A percentile compares a stretch with the other conserved stretches of the same genome.
phyloP scores from a whole-genome alignment of 106 monocot genomes.

The Ottelia alismoides region DNA sequence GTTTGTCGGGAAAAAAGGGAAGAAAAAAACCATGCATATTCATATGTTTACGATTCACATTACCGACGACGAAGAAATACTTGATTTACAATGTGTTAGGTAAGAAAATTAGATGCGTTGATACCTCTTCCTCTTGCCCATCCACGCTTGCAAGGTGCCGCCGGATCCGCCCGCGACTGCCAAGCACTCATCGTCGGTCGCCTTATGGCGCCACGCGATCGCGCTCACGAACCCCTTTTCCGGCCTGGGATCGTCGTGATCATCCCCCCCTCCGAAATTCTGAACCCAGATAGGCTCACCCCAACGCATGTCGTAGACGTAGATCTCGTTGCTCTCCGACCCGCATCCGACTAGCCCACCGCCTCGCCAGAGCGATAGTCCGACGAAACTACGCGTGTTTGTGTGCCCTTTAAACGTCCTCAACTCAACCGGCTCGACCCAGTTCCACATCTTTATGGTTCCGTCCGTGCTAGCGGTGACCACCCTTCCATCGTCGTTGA shows the following conservation, averaged over 20 bases:
- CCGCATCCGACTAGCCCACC: conserved; percentile 61
- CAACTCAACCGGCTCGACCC: conserved; percentile 16
- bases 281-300: conserved; percentile 67
- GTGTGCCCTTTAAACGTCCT: conserved; percentile 50
- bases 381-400: conserved; percentile 64
- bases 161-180: conserved; percentile 59
- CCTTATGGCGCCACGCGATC: conserved; percentile 45
- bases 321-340: conserved; percentile 77
- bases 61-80: too few relatives aligned
- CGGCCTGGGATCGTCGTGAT: too few relatives aligned
- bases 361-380: conserved; percentile 43
- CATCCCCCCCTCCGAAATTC: conserved; percentile 13
- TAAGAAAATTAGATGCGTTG: too few relatives aligned
- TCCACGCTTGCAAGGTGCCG: conserved; percentile 42
- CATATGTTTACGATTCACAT: too few relatives aligned
- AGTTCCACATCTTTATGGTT: conserved; percentile 49
- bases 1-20: too few relatives aligned
- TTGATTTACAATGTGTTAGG: too few relatives aligned
- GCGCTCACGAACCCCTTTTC: conserved; percentile 56
- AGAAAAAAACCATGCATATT: too few relatives aligned
- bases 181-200: conserved; percentile 17
- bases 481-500: conserved; percentile 26
- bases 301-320: conserved; percentile 79
- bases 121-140: conserved; percentile 21
- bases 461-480: conserved; percentile 72